Percentiles rank a stretch among this genome's conserved stretches.
Conservation (phyloP, 73 alveolate species). For the Paramecium sonneborni region DNA sequence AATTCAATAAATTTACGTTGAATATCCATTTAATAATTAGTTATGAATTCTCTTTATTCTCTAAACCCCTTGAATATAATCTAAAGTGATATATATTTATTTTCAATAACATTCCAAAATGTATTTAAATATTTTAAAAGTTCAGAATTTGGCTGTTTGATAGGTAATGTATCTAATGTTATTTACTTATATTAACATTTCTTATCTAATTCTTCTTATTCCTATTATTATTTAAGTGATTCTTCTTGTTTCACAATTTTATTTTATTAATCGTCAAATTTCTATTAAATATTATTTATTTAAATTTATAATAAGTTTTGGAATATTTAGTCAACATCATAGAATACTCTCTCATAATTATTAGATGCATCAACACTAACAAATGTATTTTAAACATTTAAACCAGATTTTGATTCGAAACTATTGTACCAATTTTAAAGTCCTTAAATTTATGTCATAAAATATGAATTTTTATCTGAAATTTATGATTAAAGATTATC, state of each 20-base stretch:
- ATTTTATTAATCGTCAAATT: slow-evolving; percentile 6
- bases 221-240: neutral
- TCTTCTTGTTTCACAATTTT: slow-evolving; percentile 69
- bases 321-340: slow-evolving; percentile 58
- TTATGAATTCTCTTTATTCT: slow-evolving; percentile 87
- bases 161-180: neutral
- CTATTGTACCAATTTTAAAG: slow-evolving; percentile 86
- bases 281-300: neutral
- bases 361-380: slow-evolving; percentile 55
- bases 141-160: neutral
- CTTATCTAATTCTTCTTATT: slow-evolving; percentile 76
- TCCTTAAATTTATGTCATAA: slow-evolving; percentile 82
- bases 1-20: slow-evolving; percentile 87
- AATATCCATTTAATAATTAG: slow-evolving; percentile 74
- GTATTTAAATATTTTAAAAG: slow-evolving; percentile 16
- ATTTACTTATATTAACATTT: slow-evolving; percentile 61
- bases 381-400: slow-evolving; percentile 48
- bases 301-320: neutral
- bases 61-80: slow-evolving; percentile 81
- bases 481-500: slow-evolving; percentile 83
- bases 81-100: slow-evolving; percentile 80
- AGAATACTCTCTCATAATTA: slow-evolving; percentile 66
- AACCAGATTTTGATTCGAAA: slow-evolving; percentile 83
- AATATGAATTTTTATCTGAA: slow-evolving; percentile 88
- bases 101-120: slow-evolving; percentile 78